Conservation (phyloP, 306 rosid species). For the Glycine latifolia region DNA sequence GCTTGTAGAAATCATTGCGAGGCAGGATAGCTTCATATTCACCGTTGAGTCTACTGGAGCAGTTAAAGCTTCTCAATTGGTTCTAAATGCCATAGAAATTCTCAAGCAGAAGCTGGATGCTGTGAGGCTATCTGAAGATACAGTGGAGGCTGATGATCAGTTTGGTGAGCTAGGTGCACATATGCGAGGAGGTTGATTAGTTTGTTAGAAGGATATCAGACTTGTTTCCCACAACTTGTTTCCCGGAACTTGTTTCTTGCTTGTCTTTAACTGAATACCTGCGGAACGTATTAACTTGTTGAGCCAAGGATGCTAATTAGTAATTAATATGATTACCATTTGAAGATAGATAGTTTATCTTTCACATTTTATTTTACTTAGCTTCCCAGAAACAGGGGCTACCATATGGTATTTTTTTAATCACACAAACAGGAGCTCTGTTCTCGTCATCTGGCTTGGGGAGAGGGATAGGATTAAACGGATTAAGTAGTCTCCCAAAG, state of each 20-base stretch:
- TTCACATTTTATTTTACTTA: background rate
- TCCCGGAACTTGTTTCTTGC: conserved; percentile 37
- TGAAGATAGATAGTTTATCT: conserved; percentile 2
- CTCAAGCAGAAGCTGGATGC: conserved; percentile 95
- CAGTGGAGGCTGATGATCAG: conserved; percentile 93
- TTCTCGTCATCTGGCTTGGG: background rate
- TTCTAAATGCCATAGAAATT: conserved; percentile 90
- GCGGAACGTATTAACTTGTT: conserved; percentile 28
- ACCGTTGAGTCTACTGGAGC: conserved; percentile 96
- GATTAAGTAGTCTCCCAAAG: background rate
- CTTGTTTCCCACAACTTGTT: conserved; percentile 8
- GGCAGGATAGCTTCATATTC: conserved; percentile 90
- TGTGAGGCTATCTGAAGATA: conserved; percentile 90
- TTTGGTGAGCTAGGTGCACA: conserved; percentile 98
- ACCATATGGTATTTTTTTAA: background rate
- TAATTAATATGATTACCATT: background rate
- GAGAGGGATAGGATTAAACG: background rate
- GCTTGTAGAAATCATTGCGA: conserved; percentile 85
- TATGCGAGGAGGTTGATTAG: conserved; percentile 91
- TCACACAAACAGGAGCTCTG: background rate
- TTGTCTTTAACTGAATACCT: conserved; percentile 41
- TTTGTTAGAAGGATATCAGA: conserved; percentile 1
- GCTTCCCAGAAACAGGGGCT: background rate
- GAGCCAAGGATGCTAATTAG: conserved; percentile 39
- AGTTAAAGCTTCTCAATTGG: conserved; percentile 80